phyloP scores from a whole-genome alignment of 148 eudicot genomes.

The Linanthus parryae region DNA sequence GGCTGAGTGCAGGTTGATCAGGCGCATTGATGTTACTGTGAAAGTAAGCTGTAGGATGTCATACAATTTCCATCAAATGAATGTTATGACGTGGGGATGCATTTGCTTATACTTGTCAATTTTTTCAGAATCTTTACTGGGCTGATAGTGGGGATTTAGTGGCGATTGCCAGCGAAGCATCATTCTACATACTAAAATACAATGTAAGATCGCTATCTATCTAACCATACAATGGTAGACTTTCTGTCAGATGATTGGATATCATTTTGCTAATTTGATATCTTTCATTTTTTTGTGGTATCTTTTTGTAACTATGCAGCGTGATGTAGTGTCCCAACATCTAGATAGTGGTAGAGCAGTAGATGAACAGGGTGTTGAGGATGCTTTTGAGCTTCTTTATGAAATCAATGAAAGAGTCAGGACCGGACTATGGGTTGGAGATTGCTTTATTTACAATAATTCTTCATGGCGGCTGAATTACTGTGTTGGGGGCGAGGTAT shows the following conservation, averaged over 20 bases:
- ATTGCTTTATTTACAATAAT: constrained; percentile 89
- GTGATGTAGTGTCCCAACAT: constrained; percentile 72
- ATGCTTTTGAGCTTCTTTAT: constrained; percentile 86
- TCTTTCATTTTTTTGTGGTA: background rate
- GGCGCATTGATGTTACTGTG: constrained; percentile 83
- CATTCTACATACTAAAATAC: constrained; percentile 86
- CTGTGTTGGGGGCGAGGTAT: constrained; percentile 99
- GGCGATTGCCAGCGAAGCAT: constrained; percentile 87
- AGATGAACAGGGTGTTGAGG: constrained; percentile 85
- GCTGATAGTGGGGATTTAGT: constrained; percentile 97
- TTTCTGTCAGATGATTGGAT: no score
- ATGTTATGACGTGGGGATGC: no score
- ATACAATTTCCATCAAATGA: no score
- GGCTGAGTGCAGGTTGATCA: constrained; percentile 88
- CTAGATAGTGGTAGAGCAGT: constrained; percentile 74
- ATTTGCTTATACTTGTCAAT: constrained; percentile 1
- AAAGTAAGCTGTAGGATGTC: constrained; percentile 46
- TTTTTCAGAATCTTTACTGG: constrained; percentile 82
- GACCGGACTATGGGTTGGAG: constrained; percentile 97
- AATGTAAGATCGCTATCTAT: constrained; percentile 43
- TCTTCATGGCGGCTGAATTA: constrained; percentile 93
- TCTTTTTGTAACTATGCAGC: constrained; percentile 53
- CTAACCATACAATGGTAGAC: background rate
- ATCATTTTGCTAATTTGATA: background rate
- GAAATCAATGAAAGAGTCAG: constrained; percentile 89